Base-by-base conservation (phyloP, 2,329 filamentous ascomycete species). In the Helotiales sp. region DNA sequence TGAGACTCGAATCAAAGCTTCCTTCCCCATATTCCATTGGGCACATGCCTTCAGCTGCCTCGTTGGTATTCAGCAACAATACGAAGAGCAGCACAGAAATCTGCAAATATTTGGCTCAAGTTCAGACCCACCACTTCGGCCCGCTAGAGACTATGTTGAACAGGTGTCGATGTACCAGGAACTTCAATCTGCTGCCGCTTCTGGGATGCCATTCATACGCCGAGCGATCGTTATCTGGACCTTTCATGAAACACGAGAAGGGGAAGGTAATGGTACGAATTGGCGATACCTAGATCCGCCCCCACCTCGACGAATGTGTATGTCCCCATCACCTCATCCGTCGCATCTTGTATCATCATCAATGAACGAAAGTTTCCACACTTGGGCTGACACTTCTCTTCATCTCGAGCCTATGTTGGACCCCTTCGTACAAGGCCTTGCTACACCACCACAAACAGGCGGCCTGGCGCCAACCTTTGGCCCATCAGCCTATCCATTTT, bases 131-230 rank as follows among this genome's bases (percentile, higher is more conserved):
- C 79, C 29, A 4, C 49, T 38, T 8, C 54, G 55, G 33, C 59
- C 79, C 1, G 79, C 80, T 62, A 81, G 81, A 66, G 81, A 85
- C 42, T 76, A 86, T 56, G 78, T 87, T 52, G 76, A 79, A 63
- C 80, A 81, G 69, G 83, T 87, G 46, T 82, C 82, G 69, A 87
- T 87, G 84, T 84, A 85, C 69, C 85, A 88, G 69, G 85, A 87
- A 74, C 77, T 87, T 33, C 86, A 81, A 78, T 86, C 82, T 3
- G 73, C 76, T 12, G 71, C 81, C 3, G 78, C 78, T 5, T 76
- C 77, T 57, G 74, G 65, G 34, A 47, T 51, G 74, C 64, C 65
- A 4, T 87, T 83, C 81, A 79, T 75, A 9, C 79, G 83, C n/a
- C 81, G 84, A 50, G 79, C 77, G 31, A 79, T 87, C 56, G 77